Evolutionary conservation across 202 grass and related monocot genomes (phyloP).

Genomic region (Zoysia matrella): DNA sequence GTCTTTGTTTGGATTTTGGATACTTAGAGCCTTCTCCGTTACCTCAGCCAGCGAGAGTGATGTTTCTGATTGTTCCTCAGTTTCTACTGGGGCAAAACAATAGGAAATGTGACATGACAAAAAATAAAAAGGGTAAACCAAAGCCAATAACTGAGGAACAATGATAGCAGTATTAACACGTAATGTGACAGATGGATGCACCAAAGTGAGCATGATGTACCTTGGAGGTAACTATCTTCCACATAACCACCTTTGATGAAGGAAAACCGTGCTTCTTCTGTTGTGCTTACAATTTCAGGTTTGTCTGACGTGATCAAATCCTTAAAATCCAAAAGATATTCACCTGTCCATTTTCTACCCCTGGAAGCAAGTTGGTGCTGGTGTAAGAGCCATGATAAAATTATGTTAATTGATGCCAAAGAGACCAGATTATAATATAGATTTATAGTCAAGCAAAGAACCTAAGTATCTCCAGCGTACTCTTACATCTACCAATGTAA

Average conservation of each 20-base stretch:
- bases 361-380: conserved; percentile 45
- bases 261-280: conserved; percentile 80
- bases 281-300: conserved; percentile 42
- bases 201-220: conserved; percentile 31
- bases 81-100: conserved; percentile 46
- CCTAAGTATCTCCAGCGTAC: background rate
- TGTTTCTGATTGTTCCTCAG: conserved; percentile 47
- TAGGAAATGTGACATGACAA: background rate
- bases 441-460: background rate
- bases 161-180: background rate
- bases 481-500: background rate
- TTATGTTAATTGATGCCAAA: conserved; percentile 15
- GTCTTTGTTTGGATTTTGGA: conserved; percentile 53
- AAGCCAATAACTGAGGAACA: background rate
- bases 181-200: conserved; percentile 1
- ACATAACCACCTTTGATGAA: conserved; percentile 85
- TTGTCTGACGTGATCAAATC: conserved; percentile 57
- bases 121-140: background rate
- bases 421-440: conserved; percentile 7
- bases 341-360: conserved; percentile 87
- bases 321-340: conserved; percentile 90
- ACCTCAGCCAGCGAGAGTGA: conserved; percentile 60
- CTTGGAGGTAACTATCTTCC: conserved; percentile 61
- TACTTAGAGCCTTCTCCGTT: conserved; percentile 66
- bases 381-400: conserved; percentile 19